These are phyloP conservation scores for Protoeuglena noctilucae DNA, from an alignment of 139 green algal genomes.

Conservation along the genomic window DNA sequence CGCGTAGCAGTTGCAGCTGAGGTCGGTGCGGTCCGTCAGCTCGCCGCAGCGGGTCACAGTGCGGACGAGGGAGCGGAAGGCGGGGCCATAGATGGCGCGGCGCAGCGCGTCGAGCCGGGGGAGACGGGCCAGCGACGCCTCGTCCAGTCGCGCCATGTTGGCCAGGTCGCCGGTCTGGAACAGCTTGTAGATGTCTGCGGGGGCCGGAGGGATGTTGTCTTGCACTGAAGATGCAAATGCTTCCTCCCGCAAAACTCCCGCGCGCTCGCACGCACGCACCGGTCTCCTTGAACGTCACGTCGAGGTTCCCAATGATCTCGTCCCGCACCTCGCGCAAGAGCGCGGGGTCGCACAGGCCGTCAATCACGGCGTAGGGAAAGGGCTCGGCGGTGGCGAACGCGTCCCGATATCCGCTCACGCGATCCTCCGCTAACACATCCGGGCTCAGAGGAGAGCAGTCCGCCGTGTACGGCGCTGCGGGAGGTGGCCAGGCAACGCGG, in stretches of 20 bases:
- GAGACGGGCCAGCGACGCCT: constrained; percentile 35
- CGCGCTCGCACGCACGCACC: too few species aligned
- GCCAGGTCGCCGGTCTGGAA: constrained; percentile 72
- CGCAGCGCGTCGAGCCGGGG: constrained; percentile 46
- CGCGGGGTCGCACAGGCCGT: constrained; percentile 29
- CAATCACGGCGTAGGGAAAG: too few species aligned
- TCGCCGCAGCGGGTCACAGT: constrained; percentile 42
- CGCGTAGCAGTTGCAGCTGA: constrained; percentile 71
- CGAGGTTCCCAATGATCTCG: constrained; percentile 62
- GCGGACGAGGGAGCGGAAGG: constrained; percentile 37
- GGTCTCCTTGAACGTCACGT: constrained; percentile 79
- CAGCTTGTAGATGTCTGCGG: constrained; percentile 87
- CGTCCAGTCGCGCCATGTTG: constrained; percentile 51
- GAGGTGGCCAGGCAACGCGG: too few species aligned
- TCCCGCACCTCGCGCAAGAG: constrained; percentile 48
- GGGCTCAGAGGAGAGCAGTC: too few species aligned
- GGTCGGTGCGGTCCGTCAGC: constrained; percentile 59
- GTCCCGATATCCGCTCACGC: too few species aligned
- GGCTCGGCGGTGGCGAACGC: too few species aligned
- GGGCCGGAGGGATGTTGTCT: too few species aligned
- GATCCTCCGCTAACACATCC: too few species aligned
- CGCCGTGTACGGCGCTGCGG: too few species aligned
- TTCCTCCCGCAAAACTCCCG: too few species aligned
- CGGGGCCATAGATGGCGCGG: constrained; percentile 46
- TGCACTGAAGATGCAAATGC: too few species aligned